Percentiles rank a stretch among this genome's conserved stretches.
Conservation (phyloP, 257 asterid genomes). For the Verbascum thapsus region DNA sequence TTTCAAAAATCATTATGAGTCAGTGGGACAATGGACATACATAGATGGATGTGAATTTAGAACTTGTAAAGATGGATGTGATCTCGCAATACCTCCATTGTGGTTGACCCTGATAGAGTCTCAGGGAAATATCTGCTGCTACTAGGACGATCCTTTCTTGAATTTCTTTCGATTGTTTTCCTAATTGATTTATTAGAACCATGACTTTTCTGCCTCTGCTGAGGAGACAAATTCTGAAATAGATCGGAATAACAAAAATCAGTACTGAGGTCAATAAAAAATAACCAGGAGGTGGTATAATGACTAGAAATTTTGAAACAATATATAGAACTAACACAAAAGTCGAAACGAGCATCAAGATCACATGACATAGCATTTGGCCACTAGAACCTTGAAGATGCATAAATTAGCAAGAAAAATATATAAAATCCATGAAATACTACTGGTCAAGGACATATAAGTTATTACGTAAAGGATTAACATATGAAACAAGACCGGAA, state of each 20-base stretch:
- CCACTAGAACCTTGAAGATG: slow-evolving; percentile 2
- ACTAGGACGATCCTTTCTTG: slow-evolving; percentile 30
- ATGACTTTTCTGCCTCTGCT: slow-evolving; percentile 31
- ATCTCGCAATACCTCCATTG: slow-evolving; percentile 41
- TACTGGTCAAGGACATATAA: slow-evolving; percentile 6
- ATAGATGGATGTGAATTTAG: background rate
- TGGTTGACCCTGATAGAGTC: slow-evolving; percentile 29
- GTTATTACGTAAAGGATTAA: background rate
- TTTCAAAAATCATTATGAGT: slow-evolving; percentile 7
- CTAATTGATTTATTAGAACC: slow-evolving; percentile 32
- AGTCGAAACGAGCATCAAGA: slow-evolving; percentile 18
- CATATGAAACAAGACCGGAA: background rate
- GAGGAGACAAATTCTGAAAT: slow-evolving; percentile 35
- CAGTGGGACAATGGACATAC: background rate
- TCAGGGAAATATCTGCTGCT: slow-evolving; percentile 35
- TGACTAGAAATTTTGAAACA: slow-evolving; percentile 17
- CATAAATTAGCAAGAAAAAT: slow-evolving; percentile 6
- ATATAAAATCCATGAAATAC: slow-evolving; percentile 8
- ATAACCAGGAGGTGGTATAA: slow-evolving; percentile 25
- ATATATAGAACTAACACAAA: slow-evolving; percentile 14
- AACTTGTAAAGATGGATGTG: slow-evolving; percentile 12
- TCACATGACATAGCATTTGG: slow-evolving; percentile 7
- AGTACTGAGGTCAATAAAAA: background rate
- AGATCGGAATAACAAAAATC: slow-evolving; percentile 23
- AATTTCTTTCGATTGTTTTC: slow-evolving; percentile 34